Evolutionary conservation across 1,284 basidiomycete genomes (phyloP).

Genomic region (Sanghuangporus baumii): DNA sequence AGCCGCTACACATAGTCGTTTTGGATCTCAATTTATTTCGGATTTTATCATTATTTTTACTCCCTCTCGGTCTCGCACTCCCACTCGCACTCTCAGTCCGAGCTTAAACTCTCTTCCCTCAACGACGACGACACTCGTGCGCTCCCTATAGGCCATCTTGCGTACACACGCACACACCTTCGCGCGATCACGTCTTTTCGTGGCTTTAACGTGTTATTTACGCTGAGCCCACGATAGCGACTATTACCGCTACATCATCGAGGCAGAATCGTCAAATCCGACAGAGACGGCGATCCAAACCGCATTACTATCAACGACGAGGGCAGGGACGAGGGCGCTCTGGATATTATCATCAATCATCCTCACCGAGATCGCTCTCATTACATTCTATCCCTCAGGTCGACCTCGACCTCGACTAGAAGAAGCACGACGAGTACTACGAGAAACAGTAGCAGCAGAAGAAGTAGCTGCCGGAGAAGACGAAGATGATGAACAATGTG

Average conservation of each 20-base stretch:
- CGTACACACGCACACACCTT: background rate
- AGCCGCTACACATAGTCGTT: background rate
- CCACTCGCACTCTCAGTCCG: too few species aligned
- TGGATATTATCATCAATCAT: too few species aligned
- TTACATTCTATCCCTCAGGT: background rate
- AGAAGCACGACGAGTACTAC: background rate
- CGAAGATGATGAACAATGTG: constrained; percentile 8
- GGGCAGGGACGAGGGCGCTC: too few species aligned
- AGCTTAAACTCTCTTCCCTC: background rate
- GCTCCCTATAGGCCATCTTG: background rate
- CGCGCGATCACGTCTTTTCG: background rate
- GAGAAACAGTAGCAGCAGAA: background rate
- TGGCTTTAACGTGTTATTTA: background rate
- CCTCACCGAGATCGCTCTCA: too few species aligned
- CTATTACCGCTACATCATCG: background rate
- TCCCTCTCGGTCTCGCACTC: background rate
- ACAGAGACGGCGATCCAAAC: too few species aligned
- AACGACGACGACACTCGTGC: background rate
- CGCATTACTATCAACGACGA: too few species aligned
- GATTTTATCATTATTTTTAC: background rate
- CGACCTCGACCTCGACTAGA: background rate
- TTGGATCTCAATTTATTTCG: background rate
- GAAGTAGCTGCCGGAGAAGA: too few species aligned
- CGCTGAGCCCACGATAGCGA: background rate
- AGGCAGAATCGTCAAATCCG: background rate